A percentile compares a stretch with the other conserved stretches of the same genome.
These are phyloP conservation scores for Ampelomyces quisqualis DNA, from an alignment of 2,329 filamentous ascomycete species.

Conservation along the genomic window DNA sequence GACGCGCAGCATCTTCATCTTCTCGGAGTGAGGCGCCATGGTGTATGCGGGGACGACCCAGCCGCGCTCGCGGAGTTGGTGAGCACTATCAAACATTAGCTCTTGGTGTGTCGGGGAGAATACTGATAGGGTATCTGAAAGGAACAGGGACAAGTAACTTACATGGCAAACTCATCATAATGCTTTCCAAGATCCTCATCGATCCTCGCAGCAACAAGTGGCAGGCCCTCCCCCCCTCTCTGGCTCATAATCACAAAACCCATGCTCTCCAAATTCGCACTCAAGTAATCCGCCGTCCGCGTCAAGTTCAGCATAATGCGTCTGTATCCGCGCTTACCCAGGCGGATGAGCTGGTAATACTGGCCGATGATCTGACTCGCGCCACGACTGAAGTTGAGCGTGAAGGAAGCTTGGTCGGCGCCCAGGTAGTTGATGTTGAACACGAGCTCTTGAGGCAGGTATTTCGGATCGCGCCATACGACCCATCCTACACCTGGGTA, in stretches of 20 bases:
- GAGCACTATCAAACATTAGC: constrained; percentile 53
- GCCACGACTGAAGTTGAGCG: constrained; percentile 95
- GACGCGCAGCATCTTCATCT: constrained; percentile 86
- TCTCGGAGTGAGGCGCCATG: constrained; percentile 84
- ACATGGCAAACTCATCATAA: constrained; percentile 56
- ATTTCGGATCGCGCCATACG: constrained; percentile 75
- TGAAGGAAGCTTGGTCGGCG: constrained; percentile 92
- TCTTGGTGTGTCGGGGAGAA: constrained; percentile 39
- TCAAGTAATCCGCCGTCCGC: constrained; percentile 83
- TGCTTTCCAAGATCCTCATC: constrained; percentile 56
- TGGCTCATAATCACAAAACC: constrained; percentile 90
- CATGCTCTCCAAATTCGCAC: constrained; percentile 67
- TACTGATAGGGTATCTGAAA: constrained; percentile 49
- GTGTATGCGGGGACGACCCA: constrained; percentile 97
- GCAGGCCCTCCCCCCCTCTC: constrained; percentile 73
- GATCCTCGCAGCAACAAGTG: constrained; percentile 86
- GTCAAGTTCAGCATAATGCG: constrained; percentile 94
- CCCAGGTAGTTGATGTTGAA: constrained; percentile 99
- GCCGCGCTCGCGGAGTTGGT: constrained; percentile 79
- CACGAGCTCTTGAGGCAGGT: constrained; percentile 76
- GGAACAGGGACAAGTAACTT: too few relatives aligned
- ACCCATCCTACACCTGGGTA: constrained; percentile 96
- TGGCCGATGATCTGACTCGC: constrained; percentile 93
- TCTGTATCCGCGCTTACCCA: constrained; percentile 89
- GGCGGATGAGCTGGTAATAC: constrained; percentile 94